phyloP scores from a whole-genome alignment of 108 stramenopile genomes.

The Nannochloropsis gaditana region DNA sequence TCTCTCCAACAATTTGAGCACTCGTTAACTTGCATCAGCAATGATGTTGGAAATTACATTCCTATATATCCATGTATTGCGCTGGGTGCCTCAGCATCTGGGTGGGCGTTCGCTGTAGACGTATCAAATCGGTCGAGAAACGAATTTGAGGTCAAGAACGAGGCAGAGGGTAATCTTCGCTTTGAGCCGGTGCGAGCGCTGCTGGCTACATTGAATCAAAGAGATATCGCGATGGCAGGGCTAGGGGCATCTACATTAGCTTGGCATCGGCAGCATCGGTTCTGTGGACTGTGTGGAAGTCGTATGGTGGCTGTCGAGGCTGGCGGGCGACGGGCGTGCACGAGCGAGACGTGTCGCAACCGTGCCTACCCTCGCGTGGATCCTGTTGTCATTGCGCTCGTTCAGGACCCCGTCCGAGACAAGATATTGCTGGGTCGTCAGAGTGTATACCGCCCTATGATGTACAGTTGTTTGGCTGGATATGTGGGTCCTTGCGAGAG shows the following conservation, averaged over 20 bases:
- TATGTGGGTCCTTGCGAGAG: slow-evolving; percentile 31
- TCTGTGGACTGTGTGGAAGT: slow-evolving; percentile 7
- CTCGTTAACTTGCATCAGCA: neutral
- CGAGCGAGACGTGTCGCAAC: slow-evolving; percentile 3
- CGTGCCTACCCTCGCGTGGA: slow-evolving; percentile 31
- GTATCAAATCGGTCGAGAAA: neutral
- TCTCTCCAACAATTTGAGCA: neutral
- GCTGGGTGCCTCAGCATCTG: neutral
- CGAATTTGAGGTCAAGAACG: neutral
- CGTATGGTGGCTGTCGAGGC: neutral
- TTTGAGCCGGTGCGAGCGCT: slow-evolving; percentile 16
- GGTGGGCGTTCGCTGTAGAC: neutral
- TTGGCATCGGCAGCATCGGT: neutral
- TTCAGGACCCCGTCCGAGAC: slow-evolving; percentile 16
- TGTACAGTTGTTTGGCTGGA: slow-evolving; percentile 34
- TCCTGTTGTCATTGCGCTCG: slow-evolving; percentile 33
- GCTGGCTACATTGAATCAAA: neutral
- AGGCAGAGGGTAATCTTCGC: neutral
- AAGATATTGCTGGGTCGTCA: slow-evolving; percentile 25
- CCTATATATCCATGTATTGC: neutral
- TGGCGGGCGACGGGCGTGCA: neutral
- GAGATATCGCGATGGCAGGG: neutral
- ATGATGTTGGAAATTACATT: neutral
- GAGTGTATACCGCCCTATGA: slow-evolving; percentile 17
- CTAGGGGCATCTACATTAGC: neutral